A percentile compares a stretch with the other conserved stretches of the same genome.
These are phyloP conservation scores for Aspergillus sparsus DNA, from an alignment of 495 filamentous ascomycete species.

Conservation along the genomic window DNA sequence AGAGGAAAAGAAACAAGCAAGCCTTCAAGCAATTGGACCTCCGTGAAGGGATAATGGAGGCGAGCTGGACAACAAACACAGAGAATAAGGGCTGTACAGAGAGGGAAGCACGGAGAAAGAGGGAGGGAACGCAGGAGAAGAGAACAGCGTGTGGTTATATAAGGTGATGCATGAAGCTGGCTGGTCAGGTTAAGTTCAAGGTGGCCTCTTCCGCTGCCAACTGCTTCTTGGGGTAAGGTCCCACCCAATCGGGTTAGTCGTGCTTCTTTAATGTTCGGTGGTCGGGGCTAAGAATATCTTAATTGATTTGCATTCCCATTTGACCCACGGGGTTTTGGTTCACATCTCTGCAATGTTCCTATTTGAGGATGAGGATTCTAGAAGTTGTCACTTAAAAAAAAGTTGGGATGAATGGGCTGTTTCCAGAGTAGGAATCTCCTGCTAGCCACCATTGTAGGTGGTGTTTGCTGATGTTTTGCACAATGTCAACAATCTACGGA, in stretches of 20 bases:
- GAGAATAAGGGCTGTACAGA: slow-evolving; percentile 25
- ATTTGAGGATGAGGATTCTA: too few relatives aligned
- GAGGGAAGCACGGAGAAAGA: not conserved
- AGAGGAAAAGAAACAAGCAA: slow-evolving; percentile 32
- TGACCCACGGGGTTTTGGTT: too few relatives aligned
- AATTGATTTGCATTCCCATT: not conserved
- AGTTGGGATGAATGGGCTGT: too few relatives aligned
- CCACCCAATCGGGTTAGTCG: slow-evolving; percentile 40
- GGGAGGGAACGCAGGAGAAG: slow-evolving; percentile 6
- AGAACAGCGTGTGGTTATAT: slow-evolving; percentile 36
- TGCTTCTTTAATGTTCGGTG: slow-evolving; percentile 28
- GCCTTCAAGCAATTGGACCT: slow-evolving; percentile 32
- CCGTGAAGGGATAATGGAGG: slow-evolving; percentile 30
- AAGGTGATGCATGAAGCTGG: slow-evolving; percentile 31
- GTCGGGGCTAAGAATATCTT: slow-evolving; percentile 5
- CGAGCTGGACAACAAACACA: slow-evolving; percentile 32
- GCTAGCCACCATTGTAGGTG: too few relatives aligned
- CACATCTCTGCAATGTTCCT: too few relatives aligned
- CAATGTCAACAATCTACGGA: too few relatives aligned
- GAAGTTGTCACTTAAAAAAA: too few relatives aligned
- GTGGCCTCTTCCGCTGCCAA: slow-evolving; percentile 46
- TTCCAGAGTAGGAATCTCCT: too few relatives aligned
- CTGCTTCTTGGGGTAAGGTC: slow-evolving; percentile 25
- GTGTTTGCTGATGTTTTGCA: too few relatives aligned
- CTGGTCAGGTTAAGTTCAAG: slow-evolving; percentile 36